Evolutionary conservation across 306 rosid genomes (phyloP).

Genomic region (Quercus dentata): DNA sequence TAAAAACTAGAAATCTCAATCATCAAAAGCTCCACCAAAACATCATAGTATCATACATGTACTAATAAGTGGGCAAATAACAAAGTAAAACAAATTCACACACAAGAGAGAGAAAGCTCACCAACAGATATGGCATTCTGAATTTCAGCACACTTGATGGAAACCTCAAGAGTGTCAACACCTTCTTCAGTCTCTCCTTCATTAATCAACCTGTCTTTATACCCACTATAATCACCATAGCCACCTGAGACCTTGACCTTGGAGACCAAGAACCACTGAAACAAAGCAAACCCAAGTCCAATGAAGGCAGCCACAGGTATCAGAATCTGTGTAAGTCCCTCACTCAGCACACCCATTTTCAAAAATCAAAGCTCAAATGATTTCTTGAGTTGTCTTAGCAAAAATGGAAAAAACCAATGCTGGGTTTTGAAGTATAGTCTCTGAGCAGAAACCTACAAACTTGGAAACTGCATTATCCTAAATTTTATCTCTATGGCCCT

Average conservation of each 20-base stretch:
- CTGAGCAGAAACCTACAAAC: background rate
- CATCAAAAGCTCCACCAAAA: background rate
- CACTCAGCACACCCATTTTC: constrained; percentile 53
- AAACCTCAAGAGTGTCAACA: constrained; percentile 38
- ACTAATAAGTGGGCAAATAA: background rate
- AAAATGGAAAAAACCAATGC: background rate
- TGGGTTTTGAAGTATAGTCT: constrained; percentile 11
- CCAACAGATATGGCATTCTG: constrained; percentile 70
- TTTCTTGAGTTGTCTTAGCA: constrained; percentile 12
- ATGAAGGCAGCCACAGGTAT: constrained; percentile 56
- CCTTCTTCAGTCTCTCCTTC: constrained; percentile 49
- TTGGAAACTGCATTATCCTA: background rate
- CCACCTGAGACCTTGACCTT: constrained; percentile 44
- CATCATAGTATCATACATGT: background rate
- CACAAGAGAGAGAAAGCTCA: constrained; percentile 14
- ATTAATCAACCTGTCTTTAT: constrained; percentile 37
- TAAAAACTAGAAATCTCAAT: background rate
- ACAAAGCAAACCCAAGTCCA: constrained; percentile 58
- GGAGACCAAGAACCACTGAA: constrained; percentile 65
- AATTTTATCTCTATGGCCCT: background rate
- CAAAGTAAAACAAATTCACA: too few relatives aligned
- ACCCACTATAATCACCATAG: constrained; percentile 17
- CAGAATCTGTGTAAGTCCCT: constrained; percentile 49
- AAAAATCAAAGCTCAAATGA: constrained; percentile 8
- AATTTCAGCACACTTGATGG: constrained; percentile 56